Percentiles rank a stretch among this genome's conserved stretches.
phyloP scores from a whole-genome alignment of 139 green algal species.

The Ostreobium quekettii region DNA sequence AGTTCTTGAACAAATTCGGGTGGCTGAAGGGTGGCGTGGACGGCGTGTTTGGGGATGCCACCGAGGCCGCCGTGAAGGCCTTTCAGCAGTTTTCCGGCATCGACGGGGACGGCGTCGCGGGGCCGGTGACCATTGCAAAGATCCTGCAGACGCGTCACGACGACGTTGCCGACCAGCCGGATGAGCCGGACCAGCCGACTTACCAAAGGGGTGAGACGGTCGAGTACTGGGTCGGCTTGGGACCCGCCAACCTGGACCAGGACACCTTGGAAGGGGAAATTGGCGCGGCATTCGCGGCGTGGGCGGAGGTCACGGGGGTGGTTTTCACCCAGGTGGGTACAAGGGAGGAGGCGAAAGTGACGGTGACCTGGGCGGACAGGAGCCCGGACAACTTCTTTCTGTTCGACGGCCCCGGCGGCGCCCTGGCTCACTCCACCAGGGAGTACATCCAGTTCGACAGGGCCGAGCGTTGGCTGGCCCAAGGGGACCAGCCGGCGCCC shows the following conservation, averaged over 20 bases:
- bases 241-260: slow-evolving; percentile 18
- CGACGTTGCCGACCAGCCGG: not conserved
- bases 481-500: not conserved
- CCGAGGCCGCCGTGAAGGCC: slow-evolving; percentile 6
- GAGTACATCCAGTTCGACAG: slow-evolving; percentile 16
- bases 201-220: not conserved
- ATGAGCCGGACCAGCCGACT: slow-evolving; percentile 3
- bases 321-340: slow-evolving; percentile 15
- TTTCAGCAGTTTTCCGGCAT: slow-evolving; percentile 14
- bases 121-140: not conserved
- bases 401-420: slow-evolving; percentile 21
- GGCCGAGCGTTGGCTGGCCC: slow-evolving; percentile 22
- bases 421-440: not conserved
- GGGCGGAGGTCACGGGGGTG: slow-evolving; percentile 11
- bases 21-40: slow-evolving; percentile 13
- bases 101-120: slow-evolving; percentile 13
- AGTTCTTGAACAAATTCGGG: slow-evolving; percentile 16
- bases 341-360: slow-evolving; percentile 5
- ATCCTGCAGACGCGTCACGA: not conserved
- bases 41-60: slow-evolving; percentile 10
- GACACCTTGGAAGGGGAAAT: slow-evolving; percentile 17
- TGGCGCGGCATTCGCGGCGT: slow-evolving; percentile 16
- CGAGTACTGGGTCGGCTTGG: slow-evolving; percentile 20
- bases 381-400: slow-evolving; percentile 18
- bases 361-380: slow-evolving; percentile 15